Evolutionary conservation across 768 basidiomycete genomes (phyloP).

Genomic region (Tulasnella sp.): DNA sequence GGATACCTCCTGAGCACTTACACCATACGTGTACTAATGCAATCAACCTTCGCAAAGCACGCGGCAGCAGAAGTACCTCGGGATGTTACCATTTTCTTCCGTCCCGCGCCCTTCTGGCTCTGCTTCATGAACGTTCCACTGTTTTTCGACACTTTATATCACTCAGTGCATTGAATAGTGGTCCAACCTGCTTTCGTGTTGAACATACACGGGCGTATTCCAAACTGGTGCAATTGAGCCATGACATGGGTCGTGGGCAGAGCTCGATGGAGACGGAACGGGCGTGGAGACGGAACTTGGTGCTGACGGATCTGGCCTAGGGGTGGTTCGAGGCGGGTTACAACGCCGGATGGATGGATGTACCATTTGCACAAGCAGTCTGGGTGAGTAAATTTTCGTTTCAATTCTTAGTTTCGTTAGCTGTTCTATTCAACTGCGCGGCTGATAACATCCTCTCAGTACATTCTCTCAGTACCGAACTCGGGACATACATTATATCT

Average conservation of each 20-base stretch:
- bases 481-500: too few species aligned
- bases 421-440: too few species aligned
- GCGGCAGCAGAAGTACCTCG: neutral
- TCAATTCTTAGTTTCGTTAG: too few species aligned
- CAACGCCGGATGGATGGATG: too few species aligned
- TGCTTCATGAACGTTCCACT: slow-evolving; percentile 17
- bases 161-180: neutral
- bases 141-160: slow-evolving; percentile 14
- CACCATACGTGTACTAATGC: neutral
- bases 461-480: too few species aligned
- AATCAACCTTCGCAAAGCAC: neutral
- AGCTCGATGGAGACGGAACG: neutral
- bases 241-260: neutral
- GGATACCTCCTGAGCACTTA: slow-evolving; percentile 11
- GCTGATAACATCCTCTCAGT: too few species aligned
- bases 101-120: slow-evolving; percentile 8
- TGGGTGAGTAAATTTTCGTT: too few species aligned
- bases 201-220: slow-evolving; percentile 11
- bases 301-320: too few species aligned
- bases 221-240: slow-evolving; percentile 4
- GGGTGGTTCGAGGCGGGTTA: too few species aligned
- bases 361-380: too few species aligned
- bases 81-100: slow-evolving; percentile 4
- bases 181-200: slow-evolving; percentile 14
- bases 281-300: too few species aligned